phyloP scores from a whole-genome alignment of 768 basidiomycete species.

The Omphalotus guepiniiformis region DNA sequence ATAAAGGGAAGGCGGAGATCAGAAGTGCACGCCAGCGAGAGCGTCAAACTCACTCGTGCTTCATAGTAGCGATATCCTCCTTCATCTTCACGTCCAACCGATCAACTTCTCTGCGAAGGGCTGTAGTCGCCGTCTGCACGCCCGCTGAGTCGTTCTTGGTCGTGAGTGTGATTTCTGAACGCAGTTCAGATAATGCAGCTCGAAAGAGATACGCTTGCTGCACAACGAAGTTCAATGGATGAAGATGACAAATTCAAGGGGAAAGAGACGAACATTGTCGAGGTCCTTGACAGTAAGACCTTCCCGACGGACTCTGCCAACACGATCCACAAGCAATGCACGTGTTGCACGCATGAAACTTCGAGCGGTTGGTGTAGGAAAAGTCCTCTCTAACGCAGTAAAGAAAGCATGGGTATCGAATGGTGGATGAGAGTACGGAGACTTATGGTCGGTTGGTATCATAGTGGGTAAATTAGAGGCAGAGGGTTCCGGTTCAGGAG shows the following conservation, averaged over 20 bases:
- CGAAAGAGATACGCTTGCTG: slow-evolving; percentile 96
- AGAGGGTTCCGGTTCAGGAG: slow-evolving; percentile 1
- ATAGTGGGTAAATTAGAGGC: slow-evolving; percentile 13
- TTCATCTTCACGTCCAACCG: slow-evolving; percentile 86
- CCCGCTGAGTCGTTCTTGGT: slow-evolving; percentile 81
- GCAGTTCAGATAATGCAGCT: slow-evolving; percentile 87
- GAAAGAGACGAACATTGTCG: slow-evolving; percentile 60
- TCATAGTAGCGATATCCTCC: slow-evolving; percentile 82
- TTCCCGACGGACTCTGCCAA: slow-evolving; percentile 66
- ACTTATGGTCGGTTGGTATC: slow-evolving; percentile 16
- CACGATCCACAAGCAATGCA: slow-evolving; percentile 72
- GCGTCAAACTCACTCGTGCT: slow-evolving; percentile 74
- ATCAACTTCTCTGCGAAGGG: slow-evolving; percentile 85
- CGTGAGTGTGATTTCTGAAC: slow-evolving; percentile 78
- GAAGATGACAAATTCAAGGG: neutral
- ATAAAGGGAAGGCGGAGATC: slow-evolving; percentile 8
- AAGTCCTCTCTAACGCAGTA: slow-evolving; percentile 62
- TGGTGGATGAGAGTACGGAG: slow-evolving; percentile 60
- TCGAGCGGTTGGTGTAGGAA: slow-evolving; percentile 68
- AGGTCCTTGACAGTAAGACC: slow-evolving; percentile 73
- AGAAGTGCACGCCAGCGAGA: neutral
- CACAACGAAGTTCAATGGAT: slow-evolving; percentile 2
- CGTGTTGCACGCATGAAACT: slow-evolving; percentile 83
- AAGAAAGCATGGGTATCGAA: slow-evolving; percentile 85
- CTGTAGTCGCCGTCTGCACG: slow-evolving; percentile 72